These are phyloP conservation scores for Wallacemonas sp. DNA, from an alignment of 208 protist species.

Conservation along the genomic window DNA sequence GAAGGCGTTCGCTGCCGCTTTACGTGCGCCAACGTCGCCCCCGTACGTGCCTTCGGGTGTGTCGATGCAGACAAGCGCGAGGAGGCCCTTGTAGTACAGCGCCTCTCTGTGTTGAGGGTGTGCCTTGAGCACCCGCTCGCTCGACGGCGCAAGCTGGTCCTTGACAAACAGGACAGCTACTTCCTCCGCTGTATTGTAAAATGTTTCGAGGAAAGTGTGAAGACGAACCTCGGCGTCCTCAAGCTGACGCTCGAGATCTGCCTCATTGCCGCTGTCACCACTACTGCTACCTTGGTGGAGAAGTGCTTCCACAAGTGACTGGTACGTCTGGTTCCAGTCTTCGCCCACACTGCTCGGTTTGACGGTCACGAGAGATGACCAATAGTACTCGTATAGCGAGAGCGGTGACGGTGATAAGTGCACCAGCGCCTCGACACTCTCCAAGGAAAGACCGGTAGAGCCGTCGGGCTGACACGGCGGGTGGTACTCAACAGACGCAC, in stretches of 20 bases:
- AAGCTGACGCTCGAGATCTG: neutral
- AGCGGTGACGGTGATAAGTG: constrained; percentile 8
- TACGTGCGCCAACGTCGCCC: constrained; percentile 39
- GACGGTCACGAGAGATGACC: constrained; percentile 9
- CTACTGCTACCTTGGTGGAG: neutral
- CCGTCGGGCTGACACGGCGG: neutral
- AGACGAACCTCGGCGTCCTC: neutral
- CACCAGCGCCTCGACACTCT: neutral
- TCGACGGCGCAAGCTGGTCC: constrained; percentile 2
- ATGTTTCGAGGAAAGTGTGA: neutral
- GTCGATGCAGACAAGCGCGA: constrained; percentile 56
- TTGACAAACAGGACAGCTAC: constrained; percentile 5
- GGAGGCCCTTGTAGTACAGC: constrained; percentile 32
- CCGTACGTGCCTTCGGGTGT: constrained; percentile 33
- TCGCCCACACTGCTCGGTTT: neutral
- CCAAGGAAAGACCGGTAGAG: neutral
- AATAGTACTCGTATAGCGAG: constrained; percentile 44
- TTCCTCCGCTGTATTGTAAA: constrained; percentile 3
- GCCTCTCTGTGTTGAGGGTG: neutral
- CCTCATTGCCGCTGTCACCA: neutral
- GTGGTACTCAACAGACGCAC: neutral
- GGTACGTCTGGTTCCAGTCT: constrained; percentile 57
- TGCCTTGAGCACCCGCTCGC: neutral
- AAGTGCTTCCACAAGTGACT: constrained; percentile 29
- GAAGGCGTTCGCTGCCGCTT: constrained; percentile 27